Conservation (phyloP, 129 eudicot species). For the Ambrosia trifida region DNA sequence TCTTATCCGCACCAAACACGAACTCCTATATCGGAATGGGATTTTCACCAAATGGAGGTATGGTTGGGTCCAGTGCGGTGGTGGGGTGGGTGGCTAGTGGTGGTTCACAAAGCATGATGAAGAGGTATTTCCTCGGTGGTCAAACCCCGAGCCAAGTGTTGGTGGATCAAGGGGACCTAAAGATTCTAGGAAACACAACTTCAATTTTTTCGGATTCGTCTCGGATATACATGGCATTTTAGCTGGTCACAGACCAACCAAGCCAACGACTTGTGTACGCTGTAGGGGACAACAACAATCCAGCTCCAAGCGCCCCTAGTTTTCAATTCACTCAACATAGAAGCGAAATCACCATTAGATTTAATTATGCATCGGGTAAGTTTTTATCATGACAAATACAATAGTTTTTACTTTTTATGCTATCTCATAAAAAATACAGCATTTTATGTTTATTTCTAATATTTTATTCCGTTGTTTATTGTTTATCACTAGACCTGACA, state of each 20-base stretch:
- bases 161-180: conserved; percentile 49
- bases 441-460: too few relatives aligned
- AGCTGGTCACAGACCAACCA: conserved; percentile 49
- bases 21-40: conserved; percentile 67
- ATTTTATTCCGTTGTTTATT: too few relatives aligned
- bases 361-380: conserved; percentile 67
- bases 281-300: conserved; percentile 43
- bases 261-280: conserved; percentile 47
- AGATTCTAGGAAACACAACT: conserved; percentile 40
- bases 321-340: conserved; percentile 46
- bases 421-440: too few relatives aligned
- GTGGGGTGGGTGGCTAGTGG: conserved; percentile 62
- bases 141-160: conserved; percentile 46
- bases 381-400: neutral
- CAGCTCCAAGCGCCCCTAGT: conserved; percentile 29
- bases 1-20: conserved; percentile 71
- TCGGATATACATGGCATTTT: conserved; percentile 59
- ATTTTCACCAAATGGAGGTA: conserved; percentile 64
- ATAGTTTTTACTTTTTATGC: too few relatives aligned
- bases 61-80: conserved; percentile 87
- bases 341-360: conserved; percentile 21
- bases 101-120: conserved; percentile 39
- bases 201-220: conserved; percentile 28
- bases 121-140: conserved; percentile 55
- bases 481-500: too few relatives aligned